Evolutionary conservation across 805 yeast species (phyloP).

Genomic region (Lachancea kluyveri): DNA sequence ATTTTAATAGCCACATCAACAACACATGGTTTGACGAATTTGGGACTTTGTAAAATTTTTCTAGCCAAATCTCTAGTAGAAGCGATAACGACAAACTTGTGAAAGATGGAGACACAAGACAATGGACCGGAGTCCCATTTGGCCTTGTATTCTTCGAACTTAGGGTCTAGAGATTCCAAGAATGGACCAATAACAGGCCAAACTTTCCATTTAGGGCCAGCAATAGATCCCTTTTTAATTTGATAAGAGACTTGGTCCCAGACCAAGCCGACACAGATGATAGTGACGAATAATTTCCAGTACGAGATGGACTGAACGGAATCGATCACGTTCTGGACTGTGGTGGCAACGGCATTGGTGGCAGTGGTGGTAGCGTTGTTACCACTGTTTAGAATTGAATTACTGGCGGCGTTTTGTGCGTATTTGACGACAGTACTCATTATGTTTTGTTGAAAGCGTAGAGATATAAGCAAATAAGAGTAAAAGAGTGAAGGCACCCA

Average conservation of each 20-base stretch:
- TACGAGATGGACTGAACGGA: conserved; percentile 37
- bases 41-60: conserved; percentile 77
- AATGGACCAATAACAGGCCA: conserved; percentile 98
- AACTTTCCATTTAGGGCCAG: conserved; percentile 80
- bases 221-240: conserved; percentile 76
- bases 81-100: conserved; percentile 94
- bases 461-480: too few relatives aligned
- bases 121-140: conserved; percentile 95
- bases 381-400: neutral
- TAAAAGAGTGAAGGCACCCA: too few relatives aligned
- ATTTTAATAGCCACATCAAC: conserved; percentile 96
- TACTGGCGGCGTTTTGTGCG: conserved; percentile 1
- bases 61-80: conserved; percentile 83
- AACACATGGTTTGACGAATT: conserved; percentile 92
- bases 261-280: conserved; percentile 42
- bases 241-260: conserved; percentile 80
- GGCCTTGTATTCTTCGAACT: conserved; percentile 85
- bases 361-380: conserved; percentile 1
- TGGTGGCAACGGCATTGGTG: conserved; percentile 1
- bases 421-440: conserved; percentile 5
- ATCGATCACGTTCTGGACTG: conserved; percentile 10
- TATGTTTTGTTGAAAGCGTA: too few relatives aligned
- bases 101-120: conserved; percentile 96
- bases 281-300: conserved; percentile 45
- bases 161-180: conserved; percentile 88